A percentile compares a stretch with the other conserved stretches of the same genome.
These are phyloP conservation scores for Calonectria naviculata DNA, from an alignment of 2,329 filamentous ascomycete species.

Conservation along the genomic window DNA sequence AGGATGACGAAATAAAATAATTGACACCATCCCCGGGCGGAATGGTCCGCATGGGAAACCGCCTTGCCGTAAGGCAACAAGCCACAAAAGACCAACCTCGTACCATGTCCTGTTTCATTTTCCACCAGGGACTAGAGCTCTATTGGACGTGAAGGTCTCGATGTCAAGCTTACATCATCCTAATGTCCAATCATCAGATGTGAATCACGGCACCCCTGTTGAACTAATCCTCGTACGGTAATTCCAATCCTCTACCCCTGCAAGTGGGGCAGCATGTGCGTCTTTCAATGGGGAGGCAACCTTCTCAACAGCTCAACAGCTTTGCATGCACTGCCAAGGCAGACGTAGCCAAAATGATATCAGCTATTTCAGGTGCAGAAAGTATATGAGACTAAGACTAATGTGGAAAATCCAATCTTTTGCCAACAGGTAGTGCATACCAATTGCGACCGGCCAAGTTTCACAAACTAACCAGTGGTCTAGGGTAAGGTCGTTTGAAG, in stretches of 20 bases:
- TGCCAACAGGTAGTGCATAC: neutral
- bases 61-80: neutral
- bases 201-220: neutral
- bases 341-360: neutral
- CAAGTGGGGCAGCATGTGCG: neutral
- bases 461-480: too few relatives aligned
- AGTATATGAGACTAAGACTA: neutral
- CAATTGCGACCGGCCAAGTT: neutral
- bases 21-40: neutral
- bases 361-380: too few relatives aligned
- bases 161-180: neutral
- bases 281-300: neutral
- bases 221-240: neutral
- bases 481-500: too few relatives aligned
- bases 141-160: neutral
- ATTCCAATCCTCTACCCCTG: neutral
- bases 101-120: neutral
- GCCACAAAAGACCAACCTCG: neutral
- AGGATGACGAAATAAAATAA: neutral
- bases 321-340: too few relatives aligned
- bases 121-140: neutral
- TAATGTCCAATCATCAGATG: neutral
- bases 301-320: neutral
- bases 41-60: neutral
- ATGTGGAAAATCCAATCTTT: constrained; percentile 1